Base-by-base conservation (phyloP, 768 basidiomycete species). In the Leccinum subtestaceum region DNA sequence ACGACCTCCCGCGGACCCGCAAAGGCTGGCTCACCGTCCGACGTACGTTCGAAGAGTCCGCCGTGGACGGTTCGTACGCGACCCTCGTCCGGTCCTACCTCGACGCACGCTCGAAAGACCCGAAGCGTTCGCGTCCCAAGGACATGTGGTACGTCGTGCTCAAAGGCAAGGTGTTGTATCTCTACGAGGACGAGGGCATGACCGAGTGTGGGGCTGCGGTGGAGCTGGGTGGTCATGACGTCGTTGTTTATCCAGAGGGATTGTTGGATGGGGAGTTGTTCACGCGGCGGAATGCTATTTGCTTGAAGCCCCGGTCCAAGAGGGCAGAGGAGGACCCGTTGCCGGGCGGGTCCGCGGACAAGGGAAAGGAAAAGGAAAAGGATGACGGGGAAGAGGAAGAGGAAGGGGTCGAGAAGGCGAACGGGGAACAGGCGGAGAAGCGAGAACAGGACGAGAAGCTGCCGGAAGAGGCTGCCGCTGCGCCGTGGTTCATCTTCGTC, bases 401-500 rank as follows among this genome's bases (percentile, higher is more conserved):
- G 0, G 40, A 43, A 10, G n/a, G 1, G 43, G 17, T 40, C 38
- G 38, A 43, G n/a, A 43, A 43, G n/a, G 15, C 0, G n/a, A 19
- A 43, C 4, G 43, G n/a, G 43, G 43, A 43, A 4, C 43, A 43
- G n/a, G 43, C 43, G 43, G 43, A 43, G 43, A 43, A 11, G 9
- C 43, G n/a, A 19, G 65, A 66, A 29, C 55, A 69, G 4, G 63
- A 70, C 6, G 72, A 72, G 57, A 74, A 76, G 21, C 21, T 21
- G 60, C 23, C 13, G 23, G 76, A n/a, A 1, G 79, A 85, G 69
- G 79, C 82, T 1, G 62, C 80, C 53, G 75, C 80, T 5, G 83
- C 84, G 2, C 89, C 93, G 2, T 98, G 95, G 94, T 99, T 89
- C 77, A 85, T 99, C 66, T 98, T 98, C 74, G 86, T 93, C 19